phyloP scores from a whole-genome alignment of 176 grass and related monocot species.

The Cenchrus purpureus region DNA sequence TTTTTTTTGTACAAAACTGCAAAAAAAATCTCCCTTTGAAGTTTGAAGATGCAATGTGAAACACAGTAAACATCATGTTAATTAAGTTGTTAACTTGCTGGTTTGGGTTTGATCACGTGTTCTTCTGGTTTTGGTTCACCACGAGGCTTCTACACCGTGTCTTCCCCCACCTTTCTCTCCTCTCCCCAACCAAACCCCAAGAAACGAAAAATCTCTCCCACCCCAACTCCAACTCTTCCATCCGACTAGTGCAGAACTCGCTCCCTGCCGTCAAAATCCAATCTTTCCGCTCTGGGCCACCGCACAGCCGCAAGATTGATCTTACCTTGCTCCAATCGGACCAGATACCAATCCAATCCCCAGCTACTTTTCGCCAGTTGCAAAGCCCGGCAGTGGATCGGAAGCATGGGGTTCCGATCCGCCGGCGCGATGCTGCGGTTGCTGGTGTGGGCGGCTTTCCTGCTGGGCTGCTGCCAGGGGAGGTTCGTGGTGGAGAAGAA shows the following conservation, averaged over 20 bases:
- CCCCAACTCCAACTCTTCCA: background rate
- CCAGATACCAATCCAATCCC: background rate
- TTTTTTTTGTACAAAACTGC: too few species aligned
- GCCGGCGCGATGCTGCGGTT: slow-evolving; percentile 31
- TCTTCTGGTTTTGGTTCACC: background rate
- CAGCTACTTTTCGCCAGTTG: background rate
- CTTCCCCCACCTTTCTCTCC: background rate
- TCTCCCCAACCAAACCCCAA: background rate
- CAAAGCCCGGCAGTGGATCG: background rate
- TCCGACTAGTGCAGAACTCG: background rate
- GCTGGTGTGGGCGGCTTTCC: slow-evolving; percentile 43
- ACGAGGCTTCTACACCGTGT: background rate
- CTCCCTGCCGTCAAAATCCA: background rate
- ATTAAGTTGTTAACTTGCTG: background rate
- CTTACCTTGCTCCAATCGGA: background rate
- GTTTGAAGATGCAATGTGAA: too few species aligned
- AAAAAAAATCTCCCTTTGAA: too few species aligned
- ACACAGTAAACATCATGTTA: too few species aligned
- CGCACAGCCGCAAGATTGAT: background rate
- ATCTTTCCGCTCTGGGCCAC: background rate
- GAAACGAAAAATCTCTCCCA: background rate
- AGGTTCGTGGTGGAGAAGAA: slow-evolving; percentile 89
- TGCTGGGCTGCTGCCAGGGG: slow-evolving; percentile 45
- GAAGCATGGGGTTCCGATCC: slow-evolving; percentile 19
- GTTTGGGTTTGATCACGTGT: background rate